Evolutionary conservation across 139 green algal species (phyloP).

Genomic region (Marvania coccoides): DNA sequence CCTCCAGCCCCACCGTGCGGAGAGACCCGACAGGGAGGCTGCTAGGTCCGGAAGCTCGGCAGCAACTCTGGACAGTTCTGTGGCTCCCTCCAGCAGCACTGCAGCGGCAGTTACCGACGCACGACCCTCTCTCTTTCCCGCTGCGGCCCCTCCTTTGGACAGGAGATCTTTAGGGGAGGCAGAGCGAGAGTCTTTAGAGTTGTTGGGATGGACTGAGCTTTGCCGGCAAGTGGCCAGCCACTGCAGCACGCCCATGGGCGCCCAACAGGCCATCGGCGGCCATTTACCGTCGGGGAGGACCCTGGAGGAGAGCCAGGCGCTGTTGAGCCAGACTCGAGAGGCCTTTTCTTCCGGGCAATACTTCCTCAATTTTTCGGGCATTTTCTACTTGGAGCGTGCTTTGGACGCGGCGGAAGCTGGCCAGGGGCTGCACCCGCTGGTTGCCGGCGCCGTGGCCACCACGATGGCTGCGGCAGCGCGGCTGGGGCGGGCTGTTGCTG

Average conservation of each 20-base stretch:
- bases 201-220: slow-evolving; percentile 63
- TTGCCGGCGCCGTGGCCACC: slow-evolving; percentile 57
- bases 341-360: slow-evolving; percentile 18
- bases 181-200: slow-evolving; percentile 37
- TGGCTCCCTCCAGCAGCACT: too few relatives aligned
- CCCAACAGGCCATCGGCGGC: slow-evolving; percentile 23
- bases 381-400: slow-evolving; percentile 49
- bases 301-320: slow-evolving; percentile 40
- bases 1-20: too few relatives aligned
- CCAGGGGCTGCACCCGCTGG: slow-evolving; percentile 40
- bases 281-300: slow-evolving; percentile 38
- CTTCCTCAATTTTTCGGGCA: slow-evolving; percentile 26
- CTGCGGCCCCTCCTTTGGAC: too few relatives aligned
- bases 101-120: too few relatives aligned
- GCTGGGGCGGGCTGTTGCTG: slow-evolving; percentile 6
- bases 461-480: slow-evolving; percentile 42
- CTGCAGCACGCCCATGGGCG: slow-evolving; percentile 52
- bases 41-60: too few relatives aligned
- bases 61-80: too few relatives aligned
- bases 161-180: too few relatives aligned
- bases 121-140: too few relatives aligned
- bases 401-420: slow-evolving; percentile 32
- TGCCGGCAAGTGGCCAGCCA: slow-evolving; percentile 72
- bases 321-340: slow-evolving; percentile 69
- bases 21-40: too few relatives aligned